Base-by-base conservation (phyloP, 768 basidiomycete genomes). In the Rhodosporidiobolus sp. region DNA sequence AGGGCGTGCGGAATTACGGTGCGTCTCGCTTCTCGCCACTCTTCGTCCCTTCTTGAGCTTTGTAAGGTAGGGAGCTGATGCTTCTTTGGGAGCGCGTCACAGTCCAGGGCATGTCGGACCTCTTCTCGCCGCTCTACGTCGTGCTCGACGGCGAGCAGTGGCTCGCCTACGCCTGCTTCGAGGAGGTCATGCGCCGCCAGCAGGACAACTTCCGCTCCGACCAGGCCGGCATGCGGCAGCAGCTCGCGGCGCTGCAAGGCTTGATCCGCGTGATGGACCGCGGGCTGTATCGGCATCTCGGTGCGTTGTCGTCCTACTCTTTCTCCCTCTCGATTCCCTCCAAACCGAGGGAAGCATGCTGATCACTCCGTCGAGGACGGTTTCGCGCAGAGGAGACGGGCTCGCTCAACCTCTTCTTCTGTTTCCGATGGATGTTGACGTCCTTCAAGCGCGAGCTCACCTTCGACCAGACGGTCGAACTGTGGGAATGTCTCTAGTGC, bases 81-180 rank as follows among this genome's bases (percentile, higher is more conserved):
- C n/a, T n/a, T 53, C 14, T 32, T 43, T 43, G 5, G 1, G 30
- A n/a, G 24, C 65, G 61, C 89, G 93, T 94, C 38, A 97, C 98
- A 80, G 96, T 98, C 9, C 96, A 98, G 81, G 96, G 96, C 45
- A 98, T 98, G 96, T 93, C 91, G 4, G 96, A 99, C 81, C 86
- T 99, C 22, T 91, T 91, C 77, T 89, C 92, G 7, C 96, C 96
- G 20, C 82, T 98, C 11, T 98, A 97, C 78, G 89, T 98, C 34
- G 91, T 94, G 24, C 88, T 91, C 86, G 88, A 86, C 63, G 90
- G 88, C 12, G 89, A 96, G 74, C 94, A 95, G 78, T 90, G 89
- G 64, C 81, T 92, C 82, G 92, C 91, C 3, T 98, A 97, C 82
- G 97, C 94, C 94, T 93, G 92, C 79, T 93, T 99, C 78, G 93